Evolutionary conservation across 169 alveolate species (phyloP), one percentile per base, ranked within the genome.

Genomic region (Cryptosporidium xiaoi): DNA sequence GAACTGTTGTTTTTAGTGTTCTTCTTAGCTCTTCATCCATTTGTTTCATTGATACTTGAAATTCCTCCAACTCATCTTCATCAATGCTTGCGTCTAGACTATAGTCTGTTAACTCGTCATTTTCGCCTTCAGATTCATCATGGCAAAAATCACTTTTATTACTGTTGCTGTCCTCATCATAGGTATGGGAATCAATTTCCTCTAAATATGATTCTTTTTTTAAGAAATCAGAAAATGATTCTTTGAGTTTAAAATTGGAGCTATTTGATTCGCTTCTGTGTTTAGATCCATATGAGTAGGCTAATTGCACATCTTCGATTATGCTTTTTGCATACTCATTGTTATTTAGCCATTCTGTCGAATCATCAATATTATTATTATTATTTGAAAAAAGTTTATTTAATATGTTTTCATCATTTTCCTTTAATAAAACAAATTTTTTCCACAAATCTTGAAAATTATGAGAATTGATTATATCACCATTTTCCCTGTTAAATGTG

Each of bases 21-120:
- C 34, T 77, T 48, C 66, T 46, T 29, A 77, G 87, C 40, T 77
- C 87, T 5, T 77, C 77, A 8, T 77, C 87, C 87, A 77, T 77
- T 6, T 60, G 58, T 24, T n/a, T 56, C 87, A 60, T 77, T 15
- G 64, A 24, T 18, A 27, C 60, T 13, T 62, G 8, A 1, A 77
- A 56, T 40, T 77, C 87, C 2, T 12, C 69, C 7, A 60, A 46
- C 4, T 77, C 77, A 13, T 40, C 56, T 20, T 68, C 83, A 8
- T 51, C 51, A 1, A 68, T 8, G 48, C 51, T 66, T 44, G 51
- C 40, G 8, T 53, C 83, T 1, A 69, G 24, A 18, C 51, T 53
- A 3, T 51, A 13, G 34, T 69, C 83, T 13, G 53, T 51, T 2
- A 69, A 7, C 16, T 67, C 82, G 31, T 8, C 48, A 40, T 8